These are phyloP conservation scores for Xylaria sp. DNA, from an alignment of 2,329 filamentous ascomycete genomes.

Conservation along the genomic window DNA sequence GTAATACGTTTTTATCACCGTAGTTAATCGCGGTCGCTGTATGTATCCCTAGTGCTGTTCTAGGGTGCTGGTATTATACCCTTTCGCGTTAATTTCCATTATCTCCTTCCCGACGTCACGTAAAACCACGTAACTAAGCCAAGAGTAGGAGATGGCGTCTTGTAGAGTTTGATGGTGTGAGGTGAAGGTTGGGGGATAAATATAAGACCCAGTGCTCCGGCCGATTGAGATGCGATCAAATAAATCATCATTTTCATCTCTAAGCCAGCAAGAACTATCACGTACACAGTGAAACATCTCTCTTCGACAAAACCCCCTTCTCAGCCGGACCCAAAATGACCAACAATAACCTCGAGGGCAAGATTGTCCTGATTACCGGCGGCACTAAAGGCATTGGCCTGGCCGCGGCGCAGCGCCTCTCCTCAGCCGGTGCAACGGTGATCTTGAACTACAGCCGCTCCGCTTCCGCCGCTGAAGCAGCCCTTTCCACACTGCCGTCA, in stretches of 20 bases:
- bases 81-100: too few relatives aligned
- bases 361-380: constrained; percentile 58
- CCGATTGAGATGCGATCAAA: background rate
- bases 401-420: constrained; percentile 62
- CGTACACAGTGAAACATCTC: background rate
- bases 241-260: background rate
- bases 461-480: constrained; percentile 50
- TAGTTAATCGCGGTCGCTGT: too few relatives aligned
- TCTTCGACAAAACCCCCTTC: background rate
- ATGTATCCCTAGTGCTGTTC: too few relatives aligned
- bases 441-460: constrained; percentile 64
- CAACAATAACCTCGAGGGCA: constrained; percentile 30
- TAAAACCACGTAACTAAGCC: too few relatives aligned
- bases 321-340: constrained; percentile 1
- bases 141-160: too few relatives aligned
- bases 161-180: background rate
- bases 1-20: too few relatives aligned
- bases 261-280: background rate
- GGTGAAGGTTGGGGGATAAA: background rate
- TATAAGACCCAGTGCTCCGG: background rate
- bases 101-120: too few relatives aligned
- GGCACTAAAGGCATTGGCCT: constrained; percentile 65
- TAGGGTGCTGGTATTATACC: too few relatives aligned
- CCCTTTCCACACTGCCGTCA: constrained; percentile 49
- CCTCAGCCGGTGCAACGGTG: constrained; percentile 60